Percentiles rank a stretch among this genome's conserved stretches.
Conservation (phyloP, 2,329 filamentous ascomycete genomes). For the Byssochlamys sp. region DNA sequence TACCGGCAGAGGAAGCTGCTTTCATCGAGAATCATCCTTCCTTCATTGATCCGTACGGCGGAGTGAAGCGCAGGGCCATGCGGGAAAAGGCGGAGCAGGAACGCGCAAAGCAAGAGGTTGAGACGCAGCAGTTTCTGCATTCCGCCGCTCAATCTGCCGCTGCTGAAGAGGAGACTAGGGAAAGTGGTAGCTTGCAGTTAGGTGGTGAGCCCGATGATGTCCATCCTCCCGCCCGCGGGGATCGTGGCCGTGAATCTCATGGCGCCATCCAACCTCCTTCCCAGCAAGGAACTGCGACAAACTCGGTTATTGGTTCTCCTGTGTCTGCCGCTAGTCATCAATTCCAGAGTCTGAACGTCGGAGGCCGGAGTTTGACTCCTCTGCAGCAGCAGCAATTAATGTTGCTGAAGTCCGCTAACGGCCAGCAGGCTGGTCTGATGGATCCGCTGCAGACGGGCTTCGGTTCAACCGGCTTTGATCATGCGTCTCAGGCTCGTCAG, state of each 20-base stretch:
- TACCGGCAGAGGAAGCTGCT: conserved; percentile 41
- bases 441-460: conserved; percentile 28
- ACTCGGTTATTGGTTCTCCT: conserved; percentile 33
- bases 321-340: conserved; percentile 32
- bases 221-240: conserved; percentile 39
- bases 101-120: conserved; percentile 44
- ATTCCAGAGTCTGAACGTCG: conserved; percentile 50
- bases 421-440: conserved; percentile 51
- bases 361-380: conserved; percentile 65
- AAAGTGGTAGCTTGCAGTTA: conserved; percentile 77
- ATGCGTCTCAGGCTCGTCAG: conserved; percentile 35
- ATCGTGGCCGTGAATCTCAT: conserved; percentile 50
- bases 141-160: conserved; percentile 39
- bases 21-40: conserved; percentile 56
- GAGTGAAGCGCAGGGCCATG: conserved; percentile 68
- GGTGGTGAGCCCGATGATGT: conserved; percentile 86
- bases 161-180: conserved; percentile 62
- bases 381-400: conserved; percentile 68
- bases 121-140: conserved; percentile 44
- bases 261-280: conserved; percentile 67
- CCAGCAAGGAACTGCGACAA: conserved; percentile 49
- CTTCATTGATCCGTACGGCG: conserved; percentile 72
- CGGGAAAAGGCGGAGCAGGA: conserved; percentile 61
- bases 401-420: conserved; percentile 49
- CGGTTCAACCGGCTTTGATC: conserved; percentile 27